phyloP scores from a whole-genome alignment of 352 stramenopile genomes.

The Pythium myriotylum region DNA sequence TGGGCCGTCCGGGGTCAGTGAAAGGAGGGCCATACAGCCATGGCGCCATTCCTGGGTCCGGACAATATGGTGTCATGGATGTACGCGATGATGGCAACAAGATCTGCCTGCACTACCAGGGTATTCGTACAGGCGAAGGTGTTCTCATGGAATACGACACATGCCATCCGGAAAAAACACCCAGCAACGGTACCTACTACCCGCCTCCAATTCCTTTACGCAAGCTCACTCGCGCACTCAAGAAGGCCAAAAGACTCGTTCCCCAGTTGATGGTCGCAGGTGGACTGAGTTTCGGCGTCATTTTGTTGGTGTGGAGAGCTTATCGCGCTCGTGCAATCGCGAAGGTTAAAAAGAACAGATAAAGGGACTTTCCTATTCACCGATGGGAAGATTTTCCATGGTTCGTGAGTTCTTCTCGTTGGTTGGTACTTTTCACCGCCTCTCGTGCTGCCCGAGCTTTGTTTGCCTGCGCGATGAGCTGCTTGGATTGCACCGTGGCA shows the following conservation, averaged over 20 bases:
- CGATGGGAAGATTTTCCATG: neutral
- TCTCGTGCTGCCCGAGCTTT: slow-evolving; percentile 8
- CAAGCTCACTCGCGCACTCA: slow-evolving; percentile 51
- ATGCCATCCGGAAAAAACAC: slow-evolving; percentile 70
- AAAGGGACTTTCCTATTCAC: slow-evolving; percentile 1
- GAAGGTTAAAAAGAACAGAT: slow-evolving; percentile 22
- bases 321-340: slow-evolving; percentile 1
- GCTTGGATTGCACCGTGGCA: slow-evolving; percentile 52
- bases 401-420: slow-evolving; percentile 10
- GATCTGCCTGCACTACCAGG: slow-evolving; percentile 73
- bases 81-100: slow-evolving; percentile 69
- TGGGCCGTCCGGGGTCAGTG: slow-evolving; percentile 78
- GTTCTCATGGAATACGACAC: slow-evolving; percentile 77
- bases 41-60: slow-evolving; percentile 72
- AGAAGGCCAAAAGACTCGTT: slow-evolving; percentile 45
- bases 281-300: neutral
- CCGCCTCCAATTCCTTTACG: slow-evolving; percentile 64
- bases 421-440: slow-evolving; percentile 4
- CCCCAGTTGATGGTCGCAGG: slow-evolving; percentile 5
- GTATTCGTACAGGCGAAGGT: slow-evolving; percentile 58
- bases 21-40: slow-evolving; percentile 90
- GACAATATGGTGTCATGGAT: slow-evolving; percentile 83
- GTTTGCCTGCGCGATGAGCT: slow-evolving; percentile 36
- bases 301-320: slow-evolving; percentile 14
- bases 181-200: slow-evolving; percentile 53